A percentile compares a stretch with the other conserved stretches of the same genome.
These are phyloP conservation scores for Pseudogymnoascus sp. DNA, from an alignment of 2,329 filamentous ascomycete species.

Conservation along the genomic window DNA sequence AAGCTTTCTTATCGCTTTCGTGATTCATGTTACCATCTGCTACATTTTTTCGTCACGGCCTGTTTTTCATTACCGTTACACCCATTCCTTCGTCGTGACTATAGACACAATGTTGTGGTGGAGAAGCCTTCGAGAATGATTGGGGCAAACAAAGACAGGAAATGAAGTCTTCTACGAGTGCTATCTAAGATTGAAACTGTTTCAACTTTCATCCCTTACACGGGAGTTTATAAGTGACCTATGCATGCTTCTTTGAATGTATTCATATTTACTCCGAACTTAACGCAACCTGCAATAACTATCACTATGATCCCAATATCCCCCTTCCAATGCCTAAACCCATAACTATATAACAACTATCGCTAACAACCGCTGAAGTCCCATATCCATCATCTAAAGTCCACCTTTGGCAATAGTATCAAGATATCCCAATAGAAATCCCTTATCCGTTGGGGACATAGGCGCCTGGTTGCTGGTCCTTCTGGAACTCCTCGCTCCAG, in stretches of 20 bases:
- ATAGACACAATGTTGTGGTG: not conserved
- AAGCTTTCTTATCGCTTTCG: not conserved
- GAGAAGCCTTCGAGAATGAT: not conserved
- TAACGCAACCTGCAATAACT: conserved; percentile 6
- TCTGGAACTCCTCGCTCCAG: conserved; percentile 16
- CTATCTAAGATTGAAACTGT: not conserved
- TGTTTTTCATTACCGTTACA: not conserved
- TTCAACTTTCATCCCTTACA: not conserved
- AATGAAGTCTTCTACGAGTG: not conserved
- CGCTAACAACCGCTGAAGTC: not conserved
- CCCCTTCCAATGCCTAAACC: conserved; percentile 3
- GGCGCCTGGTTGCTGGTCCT: conserved; percentile 47
- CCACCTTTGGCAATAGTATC: conserved; percentile 39
- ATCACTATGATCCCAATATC: not conserved
- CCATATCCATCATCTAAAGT: not conserved
- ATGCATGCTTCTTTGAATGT: not conserved
- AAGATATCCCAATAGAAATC: conserved; percentile 70
- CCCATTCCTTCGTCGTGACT: not conserved
- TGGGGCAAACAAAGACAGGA: not conserved
- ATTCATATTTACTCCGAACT: not conserved
- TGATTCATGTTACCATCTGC: not conserved
- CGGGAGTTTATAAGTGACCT: not conserved
- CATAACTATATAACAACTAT: conserved; percentile 8
- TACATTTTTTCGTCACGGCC: not conserved
- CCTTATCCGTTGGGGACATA: conserved; percentile 65